Evolutionary conservation across 2,329 filamentous ascomycete genomes (phyloP).

Genomic region (Botrytis fragariae): DNA sequence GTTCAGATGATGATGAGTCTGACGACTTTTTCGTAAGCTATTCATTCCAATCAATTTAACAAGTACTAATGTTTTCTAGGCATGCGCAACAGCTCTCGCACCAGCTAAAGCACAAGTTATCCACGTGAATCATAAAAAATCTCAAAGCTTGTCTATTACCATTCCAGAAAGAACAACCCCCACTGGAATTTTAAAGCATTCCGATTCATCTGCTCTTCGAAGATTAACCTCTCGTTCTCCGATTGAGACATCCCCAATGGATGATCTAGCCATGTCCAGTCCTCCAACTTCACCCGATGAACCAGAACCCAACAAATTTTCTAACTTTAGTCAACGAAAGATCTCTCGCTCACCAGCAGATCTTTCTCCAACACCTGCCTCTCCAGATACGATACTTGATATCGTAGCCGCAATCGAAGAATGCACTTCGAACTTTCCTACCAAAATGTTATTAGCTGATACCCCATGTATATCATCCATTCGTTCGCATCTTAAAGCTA

Average conservation of each 20-base stretch:
- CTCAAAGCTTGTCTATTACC: slow-evolving; percentile 19
- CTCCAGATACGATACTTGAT: slow-evolving; percentile 3
- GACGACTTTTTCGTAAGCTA: slow-evolving; percentile 31
- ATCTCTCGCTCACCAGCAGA: neutral
- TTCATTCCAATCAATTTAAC: neutral
- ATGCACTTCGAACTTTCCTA: slow-evolving; percentile 26
- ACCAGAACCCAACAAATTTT: neutral
- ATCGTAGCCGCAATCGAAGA: slow-evolving; percentile 30
- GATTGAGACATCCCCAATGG: neutral
- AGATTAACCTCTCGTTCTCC: neutral
- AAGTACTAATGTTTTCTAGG: slow-evolving; percentile 21
- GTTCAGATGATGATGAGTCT: slow-evolving; percentile 22
- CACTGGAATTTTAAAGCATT: neutral
- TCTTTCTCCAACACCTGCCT: slow-evolving; percentile 1
- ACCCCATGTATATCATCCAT: slow-evolving; percentile 29
- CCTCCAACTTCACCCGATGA: slow-evolving; percentile 14
- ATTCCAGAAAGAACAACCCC: slow-evolving; percentile 31
- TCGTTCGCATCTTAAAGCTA: slow-evolving; percentile 20
- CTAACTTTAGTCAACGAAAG: neutral
- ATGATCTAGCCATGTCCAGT: slow-evolving; percentile 14
- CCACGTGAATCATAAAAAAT: slow-evolving; percentile 24
- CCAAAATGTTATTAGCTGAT: slow-evolving; percentile 27
- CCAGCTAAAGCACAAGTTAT: slow-evolving; percentile 32
- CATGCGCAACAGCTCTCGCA: slow-evolving; percentile 30
- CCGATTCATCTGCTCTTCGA: slow-evolving; percentile 4